Percentiles rank a stretch among this genome's conserved stretches.
These are phyloP conservation scores for Naegleria fowleri DNA, from an alignment of 208 protist species.

Conservation along the genomic window DNA sequence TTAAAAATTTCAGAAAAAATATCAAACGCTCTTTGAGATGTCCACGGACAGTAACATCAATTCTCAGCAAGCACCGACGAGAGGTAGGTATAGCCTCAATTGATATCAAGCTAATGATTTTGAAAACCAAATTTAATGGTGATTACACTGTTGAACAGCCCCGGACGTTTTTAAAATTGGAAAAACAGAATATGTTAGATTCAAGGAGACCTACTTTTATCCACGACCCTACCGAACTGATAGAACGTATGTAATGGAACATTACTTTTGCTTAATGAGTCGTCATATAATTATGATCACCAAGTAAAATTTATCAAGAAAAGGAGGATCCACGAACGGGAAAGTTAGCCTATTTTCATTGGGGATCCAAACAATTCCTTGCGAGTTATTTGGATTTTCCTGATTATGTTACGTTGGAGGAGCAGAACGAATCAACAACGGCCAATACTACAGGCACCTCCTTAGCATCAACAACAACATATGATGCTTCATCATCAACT, in stretches of 20 bases:
- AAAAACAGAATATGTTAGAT: background rate
- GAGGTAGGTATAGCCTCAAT: too few species aligned
- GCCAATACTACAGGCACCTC: background rate
- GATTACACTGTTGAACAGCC: too few species aligned
- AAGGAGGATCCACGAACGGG: background rate
- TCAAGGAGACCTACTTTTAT: background rate
- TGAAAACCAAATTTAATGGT: too few species aligned
- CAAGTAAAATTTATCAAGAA: slow-evolving; percentile 1
- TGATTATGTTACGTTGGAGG: background rate
- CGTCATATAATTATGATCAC: background rate
- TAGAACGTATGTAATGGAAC: background rate
- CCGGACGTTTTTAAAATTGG: background rate
- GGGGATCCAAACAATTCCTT: background rate
- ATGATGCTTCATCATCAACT: background rate
- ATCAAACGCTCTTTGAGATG: too few species aligned
- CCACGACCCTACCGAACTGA: background rate
- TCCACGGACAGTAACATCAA: too few species aligned
- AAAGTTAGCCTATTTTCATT: background rate
- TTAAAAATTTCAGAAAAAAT: too few species aligned
- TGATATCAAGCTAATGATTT: too few species aligned
- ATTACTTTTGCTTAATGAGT: background rate
- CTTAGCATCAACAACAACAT: background rate
- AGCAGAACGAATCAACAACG: background rate
- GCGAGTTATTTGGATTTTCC: background rate
- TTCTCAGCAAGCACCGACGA: too few species aligned